Evolutionary conservation across 1,284 basidiomycete species (phyloP), one percentile per base, ranked within the genome.

Genomic region (Ustilago vetiveriae): DNA sequence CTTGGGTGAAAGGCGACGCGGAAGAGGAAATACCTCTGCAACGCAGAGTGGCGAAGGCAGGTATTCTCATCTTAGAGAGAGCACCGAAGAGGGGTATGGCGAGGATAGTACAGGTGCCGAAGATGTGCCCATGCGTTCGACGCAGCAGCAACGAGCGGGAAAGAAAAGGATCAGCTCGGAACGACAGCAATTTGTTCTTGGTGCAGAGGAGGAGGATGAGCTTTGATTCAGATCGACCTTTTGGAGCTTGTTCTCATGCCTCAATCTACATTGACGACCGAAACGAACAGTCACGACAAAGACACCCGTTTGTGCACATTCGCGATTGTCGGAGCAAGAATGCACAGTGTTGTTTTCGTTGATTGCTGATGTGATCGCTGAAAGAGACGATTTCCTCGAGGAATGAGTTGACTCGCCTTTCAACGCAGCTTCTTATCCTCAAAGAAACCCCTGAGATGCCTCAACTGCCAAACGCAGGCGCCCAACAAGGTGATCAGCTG

Each of bases 401-500:
- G n/a, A n/a, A n/a, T n/a, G n/a, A n/a, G n/a, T n/a, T n/a, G n/a
- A n/a, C n/a, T n/a, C n/a, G n/a, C n/a, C n/a, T n/a, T n/a, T 76
- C 63, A 80, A 23, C 75, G 63, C 23, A 79, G 64, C 58, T 80
- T 80, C 56, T 80, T 80, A 45, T 80, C 76, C 45, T 77, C 73
- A 41, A 80, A 80, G 62, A 80, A 80, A 4, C 56, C 72, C 62
- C 74, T 58, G 62, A 98, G 85, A 86, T 97, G 92, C 76, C 90
- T 85, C 82, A 97, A 85, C 83, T 98, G 95, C 94, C 95, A 98
- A 24, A 87, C 85, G 75, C 92, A 97, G 1, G 94, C 94, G 17
- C 84, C 87, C 40, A 98, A 82, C 45, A 99, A 84, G 4, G 95
- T 90, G 13, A 87, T 83, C 65, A 98, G 91, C 85, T 99, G 95